Base-by-base conservation (phyloP, 148 eudicot species). In the Camellia japonica region DNA sequence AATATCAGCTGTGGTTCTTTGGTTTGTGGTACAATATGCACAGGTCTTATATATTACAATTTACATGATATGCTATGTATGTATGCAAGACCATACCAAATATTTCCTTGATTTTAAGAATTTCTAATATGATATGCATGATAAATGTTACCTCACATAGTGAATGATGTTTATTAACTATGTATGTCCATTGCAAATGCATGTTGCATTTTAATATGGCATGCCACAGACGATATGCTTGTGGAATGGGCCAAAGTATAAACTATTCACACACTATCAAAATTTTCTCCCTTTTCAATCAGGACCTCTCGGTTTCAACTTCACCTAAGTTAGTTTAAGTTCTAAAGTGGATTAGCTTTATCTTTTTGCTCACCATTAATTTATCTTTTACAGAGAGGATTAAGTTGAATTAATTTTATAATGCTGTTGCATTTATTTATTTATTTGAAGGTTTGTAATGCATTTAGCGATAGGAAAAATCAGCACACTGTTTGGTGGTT, bases 401-500 rank as follows among this genome's bases (percentile, higher is more conserved):
- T 74, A 56, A 20, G 61, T 49, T 56, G 79, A 12, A 51, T 51
- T 73, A 41, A 20, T n/a, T 75, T 47, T 19, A 56, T 15, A 49
- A 69, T 59, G 56, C 76, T 59, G 7, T 54, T 75, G 2, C 55
- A 51, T 74, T 66, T 72, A 55, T 61, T 58, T 43, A 4, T 20
- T 23, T 59, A 16, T 82, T 84, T 82, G 77, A 82, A 95, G 98
- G 94, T 95, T 14, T 71, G 78, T 79, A 84, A 87, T 59, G 81
- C 83, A 59, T 75, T 85, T 69, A 80, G 70, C 15, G 86, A 90
- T 56, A 87, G 83, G 73, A 85, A 87, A 78, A 65, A 83, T 71
- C 84, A 84, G 73, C 78, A 89, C 42, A 64, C 86, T 47, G 78
- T 86, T 68, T 95, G 98, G 98, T 95, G 98, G 98, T 81, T 90